Base-by-base conservation (phyloP, 2,329 filamentous ascomycete species). In the Endothia cerciana region DNA sequence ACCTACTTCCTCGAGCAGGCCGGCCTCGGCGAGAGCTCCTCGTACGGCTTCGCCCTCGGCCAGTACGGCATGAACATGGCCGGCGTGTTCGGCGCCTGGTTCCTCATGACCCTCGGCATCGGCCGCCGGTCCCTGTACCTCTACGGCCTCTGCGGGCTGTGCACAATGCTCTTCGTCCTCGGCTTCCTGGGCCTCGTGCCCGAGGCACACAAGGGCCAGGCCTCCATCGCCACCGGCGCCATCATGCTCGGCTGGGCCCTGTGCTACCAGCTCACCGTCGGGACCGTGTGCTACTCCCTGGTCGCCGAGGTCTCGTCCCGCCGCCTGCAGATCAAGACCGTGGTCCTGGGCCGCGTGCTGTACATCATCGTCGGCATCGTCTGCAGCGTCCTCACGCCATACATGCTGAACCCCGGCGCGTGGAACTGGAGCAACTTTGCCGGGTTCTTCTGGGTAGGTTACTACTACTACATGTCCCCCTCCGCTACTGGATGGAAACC, bases 391-490 rank as follows among this genome's bases (percentile, higher is more conserved):
- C 78, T 97, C 49, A 96, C 92, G 0, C 93, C 93, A 0, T 97
- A 96, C 79, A 97, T 97, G 93, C 84, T 97, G 51, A 97, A 97
- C 79, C 92, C 93, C 0, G 84, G 82, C 1, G 90, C 88, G 0
- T 97, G 94, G 93, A 82, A 96, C 77, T 97, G 93, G 93, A 84
- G 87, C 68, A 95, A 95, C 79, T 95, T 86, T 72, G 87, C 93
- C 0, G 93, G 93, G 36, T 96, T 97, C 80, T 96, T 96, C 82
- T 93, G 93, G 91, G 78, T 85, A 75, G 73, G 81, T 72, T 40
- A 10, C 33, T 36, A 15, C n/a, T 19, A 4, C n/a, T 11, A 7
- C 17, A 45, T 4, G 5, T 11, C 19, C 17, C 28, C 33, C 28
- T 45, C 43, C 7, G 5, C 15, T 33, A 15, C 13, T 19, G 41